Conservation (phyloP, 2,329 filamentous ascomycete genomes). For the Ophiostoma triangulosporum region DNA sequence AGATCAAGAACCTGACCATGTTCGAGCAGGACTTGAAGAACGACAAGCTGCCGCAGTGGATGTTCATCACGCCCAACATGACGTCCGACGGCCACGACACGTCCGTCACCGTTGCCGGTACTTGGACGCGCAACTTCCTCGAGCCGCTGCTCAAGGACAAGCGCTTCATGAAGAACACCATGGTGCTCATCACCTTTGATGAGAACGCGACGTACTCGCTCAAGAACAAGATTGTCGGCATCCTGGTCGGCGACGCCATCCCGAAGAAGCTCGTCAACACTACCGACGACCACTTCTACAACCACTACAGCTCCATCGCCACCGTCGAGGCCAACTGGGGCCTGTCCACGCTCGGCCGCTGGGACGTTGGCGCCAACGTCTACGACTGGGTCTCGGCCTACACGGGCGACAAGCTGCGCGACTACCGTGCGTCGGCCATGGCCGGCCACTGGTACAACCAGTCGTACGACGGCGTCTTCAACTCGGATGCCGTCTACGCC, state of each 20-base stretch:
- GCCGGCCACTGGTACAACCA: constrained; percentile 15
- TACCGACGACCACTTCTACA: constrained; percentile 55
- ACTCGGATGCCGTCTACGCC: constrained; percentile 11
- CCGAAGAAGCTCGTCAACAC: constrained; percentile 51
- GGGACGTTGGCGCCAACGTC: constrained; percentile 61
- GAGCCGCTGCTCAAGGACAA: constrained; percentile 54
- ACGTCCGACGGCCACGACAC: constrained; percentile 65
- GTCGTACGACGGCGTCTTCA: constrained; percentile 21
- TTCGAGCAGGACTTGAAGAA: constrained; percentile 55
- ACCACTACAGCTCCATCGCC: constrained; percentile 58
- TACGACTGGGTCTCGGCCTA: constrained; percentile 44
- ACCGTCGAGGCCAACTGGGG: constrained; percentile 57
- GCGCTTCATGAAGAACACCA: constrained; percentile 62
- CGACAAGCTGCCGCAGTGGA: constrained; percentile 55
- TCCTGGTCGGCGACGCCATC: constrained; percentile 64
- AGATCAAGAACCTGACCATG: constrained; percentile 60
- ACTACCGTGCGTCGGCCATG: constrained; percentile 10
- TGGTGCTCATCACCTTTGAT: constrained; percentile 67
- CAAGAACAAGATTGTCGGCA: constrained; percentile 54
- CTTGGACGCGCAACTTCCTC: constrained; percentile 56
- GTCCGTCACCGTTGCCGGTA: constrained; percentile 52
- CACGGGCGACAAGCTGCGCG: constrained; percentile 39
- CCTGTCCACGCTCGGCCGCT: constrained; percentile 55
- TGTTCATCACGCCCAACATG: constrained; percentile 63
- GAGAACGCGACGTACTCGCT: constrained; percentile 57